Evolutionary conservation across 1,139 yeast genomes (phyloP), one percentile per base, ranked within the genome.

Genomic region (Pichiaceae sp.): DNA sequence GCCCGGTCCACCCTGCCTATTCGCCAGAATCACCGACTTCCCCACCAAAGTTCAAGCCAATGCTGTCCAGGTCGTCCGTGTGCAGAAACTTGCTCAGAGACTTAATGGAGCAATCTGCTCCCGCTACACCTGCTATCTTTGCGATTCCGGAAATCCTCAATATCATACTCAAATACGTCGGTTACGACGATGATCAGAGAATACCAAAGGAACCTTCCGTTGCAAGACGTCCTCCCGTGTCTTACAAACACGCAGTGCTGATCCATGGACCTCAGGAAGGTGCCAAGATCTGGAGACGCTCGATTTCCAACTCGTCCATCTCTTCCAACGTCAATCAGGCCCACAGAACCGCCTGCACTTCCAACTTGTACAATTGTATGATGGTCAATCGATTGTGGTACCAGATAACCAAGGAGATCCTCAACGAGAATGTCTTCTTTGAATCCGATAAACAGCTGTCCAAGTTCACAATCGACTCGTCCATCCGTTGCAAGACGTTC

Each of bases 71-170:
- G n/a, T 8, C 11, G 12, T 21, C 8, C 12, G 28, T 14, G 16
- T 25, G 15, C 14, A 7, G 28, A 7, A 25, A 25, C 28, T 14
- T 25, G 28, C 28, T 25, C 15, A 5, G 14, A 6, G 28, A 25
- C 28, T 12, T 25, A 5, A 25, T 11, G n/a, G 14, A 11, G 8
- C 16, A 11, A 25, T 25, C 28, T 5, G 7, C 8, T 7, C 8
- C 8, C 8, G 16, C 8, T 9, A 25, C 28, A 8, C 28, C 27
- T 2, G 24, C 38, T 17, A 80, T 86, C 4, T 80, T 86, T 51
- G 66, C 67, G 36, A 76, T 81, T 16, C 95, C 96, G 0, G 96
- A 87, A 56, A 78, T 87, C 39, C 65, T 86, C 16, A 60, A 68
- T 45, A 65, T 68, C 41, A 82, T 87, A 14, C 50, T 86, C 20